Conservation (phyloP, 352 stramenopile genomes). For the Peronosclerospora sorghi region DNA sequence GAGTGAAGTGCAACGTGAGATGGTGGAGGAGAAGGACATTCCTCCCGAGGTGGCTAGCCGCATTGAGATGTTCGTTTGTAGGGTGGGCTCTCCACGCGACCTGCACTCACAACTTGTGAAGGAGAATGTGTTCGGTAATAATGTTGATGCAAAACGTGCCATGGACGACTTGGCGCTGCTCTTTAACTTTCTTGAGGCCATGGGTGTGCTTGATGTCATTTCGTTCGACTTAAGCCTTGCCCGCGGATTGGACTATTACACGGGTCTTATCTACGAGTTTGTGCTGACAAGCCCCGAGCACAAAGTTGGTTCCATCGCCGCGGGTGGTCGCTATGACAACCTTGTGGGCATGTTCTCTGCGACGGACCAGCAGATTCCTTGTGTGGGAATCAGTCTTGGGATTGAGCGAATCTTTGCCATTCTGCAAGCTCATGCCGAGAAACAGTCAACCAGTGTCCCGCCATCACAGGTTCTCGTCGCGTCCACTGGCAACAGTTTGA, state of each 20-base stretch:
- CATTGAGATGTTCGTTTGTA: constrained; percentile 91
- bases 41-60: constrained; percentile 82
- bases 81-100: constrained; percentile 79
- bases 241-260: constrained; percentile 98
- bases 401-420: constrained; percentile 99
- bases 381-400: constrained; percentile 96
- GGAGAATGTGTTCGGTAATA: constrained; percentile 87
- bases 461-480: constrained; percentile 91
- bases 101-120: constrained; percentile 66
- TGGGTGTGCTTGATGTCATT: constrained; percentile 90
- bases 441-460: constrained; percentile 21
- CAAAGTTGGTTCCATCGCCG: constrained; percentile 95
- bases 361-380: constrained; percentile 92
- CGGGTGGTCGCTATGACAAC: constrained; percentile 96
- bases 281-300: constrained; percentile 84
- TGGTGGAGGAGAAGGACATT: constrained; percentile 97
- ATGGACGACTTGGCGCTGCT: constrained; percentile 91
- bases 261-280: constrained; percentile 98
- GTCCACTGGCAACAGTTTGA: constrained; percentile 66
- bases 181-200: constrained; percentile 96
- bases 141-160: constrained; percentile 71
- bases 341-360: constrained; percentile 97
- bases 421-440: constrained; percentile 89
- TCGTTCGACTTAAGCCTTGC: constrained; percentile 96
- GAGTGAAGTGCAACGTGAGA: constrained; percentile 83